Percentiles rank a stretch among this genome's conserved stretches.
These are phyloP conservation scores for Coniosporium tulheliwenetii DNA, from an alignment of 2,329 filamentous ascomycete genomes.

Conservation along the genomic window DNA sequence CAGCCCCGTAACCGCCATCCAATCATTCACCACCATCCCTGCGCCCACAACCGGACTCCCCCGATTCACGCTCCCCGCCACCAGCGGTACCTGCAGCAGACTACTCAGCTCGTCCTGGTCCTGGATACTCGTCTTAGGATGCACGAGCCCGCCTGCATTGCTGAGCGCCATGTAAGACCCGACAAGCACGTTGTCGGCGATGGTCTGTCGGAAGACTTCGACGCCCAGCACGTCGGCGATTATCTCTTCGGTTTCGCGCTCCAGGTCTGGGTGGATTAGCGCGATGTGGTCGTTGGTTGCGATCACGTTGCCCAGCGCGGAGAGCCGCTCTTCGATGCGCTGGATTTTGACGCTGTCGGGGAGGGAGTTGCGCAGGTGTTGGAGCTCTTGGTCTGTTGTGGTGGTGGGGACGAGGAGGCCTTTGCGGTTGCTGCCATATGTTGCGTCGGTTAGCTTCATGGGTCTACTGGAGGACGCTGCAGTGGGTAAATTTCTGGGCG, in stretches of 20 bases:
- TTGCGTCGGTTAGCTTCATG: no score
- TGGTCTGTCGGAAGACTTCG: conserved; percentile 84
- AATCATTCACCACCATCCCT: conserved; percentile 94
- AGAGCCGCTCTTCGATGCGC: conserved; percentile 92
- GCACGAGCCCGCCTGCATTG: conserved; percentile 92
- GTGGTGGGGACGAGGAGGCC: conserved; percentile 91
- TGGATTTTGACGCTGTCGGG: conserved; percentile 88
- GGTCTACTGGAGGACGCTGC: no score
- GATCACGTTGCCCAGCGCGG: conserved; percentile 92
- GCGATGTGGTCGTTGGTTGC: conserved; percentile 95
- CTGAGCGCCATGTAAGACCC: conserved; percentile 93
- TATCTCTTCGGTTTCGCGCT: conserved; percentile 97
- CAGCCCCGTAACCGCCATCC: conserved; percentile 88
- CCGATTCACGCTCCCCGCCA: conserved; percentile 86
- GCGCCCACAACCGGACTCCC: conserved; percentile 91
- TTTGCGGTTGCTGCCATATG: conserved; percentile 63
- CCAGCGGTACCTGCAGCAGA: conserved; percentile 85
- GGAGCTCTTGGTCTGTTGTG: conserved; percentile 94
- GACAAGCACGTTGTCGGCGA: conserved; percentile 92
- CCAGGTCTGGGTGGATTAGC: conserved; percentile 86
- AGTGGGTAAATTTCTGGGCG: no score
- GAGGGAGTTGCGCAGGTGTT: conserved; percentile 89
- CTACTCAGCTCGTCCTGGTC: conserved; percentile 95
- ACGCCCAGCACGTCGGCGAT: conserved; percentile 87
- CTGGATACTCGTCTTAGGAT: conserved; percentile 92